Conservation (phyloP, 2,329 filamentous ascomycete genomes). For the Ophiocordyceps camponoti-floridani region DNA sequence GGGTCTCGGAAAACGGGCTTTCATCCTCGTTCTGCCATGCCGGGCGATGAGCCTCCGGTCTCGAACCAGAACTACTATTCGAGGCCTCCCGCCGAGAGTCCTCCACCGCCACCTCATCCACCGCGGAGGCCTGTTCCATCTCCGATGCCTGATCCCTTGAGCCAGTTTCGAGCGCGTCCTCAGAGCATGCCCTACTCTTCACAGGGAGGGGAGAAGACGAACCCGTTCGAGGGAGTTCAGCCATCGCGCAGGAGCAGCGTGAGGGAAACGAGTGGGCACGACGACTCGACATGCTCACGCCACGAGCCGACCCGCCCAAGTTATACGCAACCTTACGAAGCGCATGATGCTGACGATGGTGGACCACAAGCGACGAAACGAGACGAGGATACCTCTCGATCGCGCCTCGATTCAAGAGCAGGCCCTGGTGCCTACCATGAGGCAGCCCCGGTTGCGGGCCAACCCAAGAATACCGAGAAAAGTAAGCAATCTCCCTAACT, state of each 20-base stretch:
- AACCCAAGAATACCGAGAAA: neutral
- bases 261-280: slow-evolving; percentile 15
- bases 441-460: neutral
- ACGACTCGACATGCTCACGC: slow-evolving; percentile 8
- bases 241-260: slow-evolving; percentile 28
- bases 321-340: neutral
- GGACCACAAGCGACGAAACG: neutral
- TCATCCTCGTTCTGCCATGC: slow-evolving; percentile 26
- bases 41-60: slow-evolving; percentile 34
- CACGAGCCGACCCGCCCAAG: slow-evolving; percentile 1
- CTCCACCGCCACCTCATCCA: slow-evolving; percentile 3
- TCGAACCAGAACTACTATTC: slow-evolving; percentile 30
- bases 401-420: neutral
- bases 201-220: slow-evolving; percentile 39
- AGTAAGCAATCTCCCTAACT: neutral
- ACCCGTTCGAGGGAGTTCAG: slow-evolving; percentile 31
- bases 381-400: neutral
- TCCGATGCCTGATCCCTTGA: slow-evolving; percentile 26
- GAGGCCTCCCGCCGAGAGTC: slow-evolving; percentile 11
- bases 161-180: slow-evolving; percentile 26
- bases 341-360: neutral
- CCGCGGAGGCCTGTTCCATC: slow-evolving; percentile 2
- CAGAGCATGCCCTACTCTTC: slow-evolving; percentile 38
- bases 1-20: slow-evolving; percentile 31
- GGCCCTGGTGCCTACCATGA: neutral